phyloP scores from a whole-genome alignment of 2,329 filamentous ascomycete genomes.

The Aspergillus ochraceoroseus region DNA sequence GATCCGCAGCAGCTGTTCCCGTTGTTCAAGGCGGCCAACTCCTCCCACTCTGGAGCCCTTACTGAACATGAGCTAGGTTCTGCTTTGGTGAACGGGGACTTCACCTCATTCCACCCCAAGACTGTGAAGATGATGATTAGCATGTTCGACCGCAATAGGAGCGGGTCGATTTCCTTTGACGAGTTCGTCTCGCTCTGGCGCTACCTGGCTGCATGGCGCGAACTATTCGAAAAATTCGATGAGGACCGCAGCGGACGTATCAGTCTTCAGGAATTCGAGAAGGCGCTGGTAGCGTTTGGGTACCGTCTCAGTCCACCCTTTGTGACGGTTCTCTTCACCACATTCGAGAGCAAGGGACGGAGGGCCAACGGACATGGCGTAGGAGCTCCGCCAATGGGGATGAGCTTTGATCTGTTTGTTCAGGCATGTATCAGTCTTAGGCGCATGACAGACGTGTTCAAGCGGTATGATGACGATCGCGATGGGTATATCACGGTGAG shows the following conservation, averaged over 20 bases:
- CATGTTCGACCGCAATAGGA: slow-evolving; percentile 95
- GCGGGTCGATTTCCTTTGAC: slow-evolving; percentile 83
- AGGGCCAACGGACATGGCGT: slow-evolving; percentile 36
- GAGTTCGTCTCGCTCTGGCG: slow-evolving; percentile 97
- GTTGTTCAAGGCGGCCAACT: slow-evolving; percentile 87
- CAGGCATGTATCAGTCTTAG: slow-evolving; percentile 96
- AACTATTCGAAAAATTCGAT: slow-evolving; percentile 93
- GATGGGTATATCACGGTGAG: slow-evolving; percentile 86
- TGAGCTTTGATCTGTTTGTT: slow-evolving; percentile 94
- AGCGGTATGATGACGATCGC: slow-evolving; percentile 95
- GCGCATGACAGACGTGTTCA: slow-evolving; percentile 98
- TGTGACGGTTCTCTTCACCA: slow-evolving; percentile 76
- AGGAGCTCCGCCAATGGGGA: slow-evolving; percentile 49
- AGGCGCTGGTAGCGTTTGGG: slow-evolving; percentile 86
- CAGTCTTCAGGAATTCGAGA: slow-evolving; percentile 76
- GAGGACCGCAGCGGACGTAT: slow-evolving; percentile 82
- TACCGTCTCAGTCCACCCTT: slow-evolving; percentile 84
- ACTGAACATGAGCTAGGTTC: slow-evolving; percentile 81
- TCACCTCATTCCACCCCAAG: slow-evolving; percentile 84
- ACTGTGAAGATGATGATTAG: slow-evolving; percentile 99
- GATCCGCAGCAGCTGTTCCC: slow-evolving; percentile 63
- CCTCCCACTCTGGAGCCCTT: slow-evolving; percentile 67
- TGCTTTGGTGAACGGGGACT: slow-evolving; percentile 94
- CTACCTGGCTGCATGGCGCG: slow-evolving; percentile 89
- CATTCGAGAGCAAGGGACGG: slow-evolving; percentile 64